Evolutionary conservation across 371 early-diverging fungal species (phyloP).

Genomic region (Lichtheimia ornata): DNA sequence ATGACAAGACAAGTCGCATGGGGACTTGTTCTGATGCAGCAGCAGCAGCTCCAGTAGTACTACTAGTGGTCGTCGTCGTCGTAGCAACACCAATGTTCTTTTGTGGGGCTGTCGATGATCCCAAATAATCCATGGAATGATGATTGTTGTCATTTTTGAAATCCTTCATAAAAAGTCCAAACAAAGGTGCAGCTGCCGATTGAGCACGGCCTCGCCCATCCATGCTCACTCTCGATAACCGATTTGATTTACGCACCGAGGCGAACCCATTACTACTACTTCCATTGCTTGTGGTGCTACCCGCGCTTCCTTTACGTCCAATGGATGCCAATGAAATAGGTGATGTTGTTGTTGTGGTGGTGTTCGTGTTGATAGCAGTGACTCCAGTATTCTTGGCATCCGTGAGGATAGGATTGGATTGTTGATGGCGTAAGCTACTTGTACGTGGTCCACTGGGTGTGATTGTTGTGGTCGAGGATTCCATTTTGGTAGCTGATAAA

Average conservation of each 20-base stretch:
- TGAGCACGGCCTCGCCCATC: slow-evolving; percentile 20
- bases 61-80: slow-evolving; percentile 1
- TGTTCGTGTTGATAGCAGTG: background rate
- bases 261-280: slow-evolving; percentile 18
- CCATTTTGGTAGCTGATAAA: slow-evolving; percentile 8
- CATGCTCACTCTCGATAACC: slow-evolving; percentile 31
- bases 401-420: slow-evolving; percentile 2
- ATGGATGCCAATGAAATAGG: too few species aligned
- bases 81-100: slow-evolving; percentile 6
- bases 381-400: background rate
- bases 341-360: background rate
- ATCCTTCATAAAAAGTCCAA: slow-evolving; percentile 22
- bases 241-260: slow-evolving; percentile 32
- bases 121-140: slow-evolving; percentile 14
- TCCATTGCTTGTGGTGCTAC: too few species aligned
- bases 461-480: slow-evolving; percentile 2
- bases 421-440: background rate
- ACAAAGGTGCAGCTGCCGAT: slow-evolving; percentile 5
- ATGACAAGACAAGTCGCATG: slow-evolving; percentile 22
- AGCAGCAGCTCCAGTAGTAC: too few species aligned
- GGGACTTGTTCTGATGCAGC: slow-evolving; percentile 11
- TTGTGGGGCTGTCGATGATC: background rate
- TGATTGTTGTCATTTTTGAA: slow-evolving; percentile 7
- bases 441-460: background rate
- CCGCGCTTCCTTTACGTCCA: too few species aligned